phyloP scores from a whole-genome alignment of 345 rosid species.

The Laguncularia racemosa region DNA sequence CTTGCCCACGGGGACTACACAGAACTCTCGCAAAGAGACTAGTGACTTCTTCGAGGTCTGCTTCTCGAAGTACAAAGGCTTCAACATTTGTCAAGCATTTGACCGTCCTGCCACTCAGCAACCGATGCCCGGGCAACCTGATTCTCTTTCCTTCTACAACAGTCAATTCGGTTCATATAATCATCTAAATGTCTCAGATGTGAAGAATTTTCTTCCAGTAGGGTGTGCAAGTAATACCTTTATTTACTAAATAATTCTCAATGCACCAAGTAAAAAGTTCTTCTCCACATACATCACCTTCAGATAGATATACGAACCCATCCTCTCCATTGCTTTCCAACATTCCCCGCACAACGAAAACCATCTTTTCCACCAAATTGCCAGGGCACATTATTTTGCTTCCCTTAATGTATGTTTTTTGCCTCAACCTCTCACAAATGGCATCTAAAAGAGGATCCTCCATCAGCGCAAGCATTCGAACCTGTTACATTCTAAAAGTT shows the following conservation, averaged over 20 bases:
- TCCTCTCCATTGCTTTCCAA: conserved; percentile 63
- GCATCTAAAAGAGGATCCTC: conserved; percentile 63
- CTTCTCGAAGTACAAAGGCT: too few relatives aligned
- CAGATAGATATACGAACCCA: conserved; percentile 34
- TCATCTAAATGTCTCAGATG: background rate
- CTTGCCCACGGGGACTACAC: too few relatives aligned
- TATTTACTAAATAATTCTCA: conserved; percentile 56
- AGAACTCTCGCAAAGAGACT: conserved; percentile 10
- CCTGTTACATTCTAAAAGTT: conserved; percentile 29
- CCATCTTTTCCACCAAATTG: conserved; percentile 68
- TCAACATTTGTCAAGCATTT: conserved; percentile 53
- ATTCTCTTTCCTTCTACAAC: conserved; percentile 49
- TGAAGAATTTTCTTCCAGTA: background rate
- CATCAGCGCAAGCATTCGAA: conserved; percentile 62
- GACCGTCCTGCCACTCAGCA: conserved; percentile 51
- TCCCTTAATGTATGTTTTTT: conserved; percentile 59
- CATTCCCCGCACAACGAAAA: conserved; percentile 78
- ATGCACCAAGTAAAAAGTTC: conserved; percentile 91
- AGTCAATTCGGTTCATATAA: background rate
- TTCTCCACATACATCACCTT: conserved; percentile 81
- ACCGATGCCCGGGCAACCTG: conserved; percentile 28
- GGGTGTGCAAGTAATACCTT: conserved; percentile 28
- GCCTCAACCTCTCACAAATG: conserved; percentile 65
- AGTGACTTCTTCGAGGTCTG: conserved; percentile 83
- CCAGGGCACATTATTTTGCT: conserved; percentile 50